A percentile compares a stretch with the other conserved stretches of the same genome.
These are phyloP conservation scores for Asterella californica DNA, from an alignment of 225 moss, liverwort and hornwort genomes.

Conservation along the genomic window DNA sequence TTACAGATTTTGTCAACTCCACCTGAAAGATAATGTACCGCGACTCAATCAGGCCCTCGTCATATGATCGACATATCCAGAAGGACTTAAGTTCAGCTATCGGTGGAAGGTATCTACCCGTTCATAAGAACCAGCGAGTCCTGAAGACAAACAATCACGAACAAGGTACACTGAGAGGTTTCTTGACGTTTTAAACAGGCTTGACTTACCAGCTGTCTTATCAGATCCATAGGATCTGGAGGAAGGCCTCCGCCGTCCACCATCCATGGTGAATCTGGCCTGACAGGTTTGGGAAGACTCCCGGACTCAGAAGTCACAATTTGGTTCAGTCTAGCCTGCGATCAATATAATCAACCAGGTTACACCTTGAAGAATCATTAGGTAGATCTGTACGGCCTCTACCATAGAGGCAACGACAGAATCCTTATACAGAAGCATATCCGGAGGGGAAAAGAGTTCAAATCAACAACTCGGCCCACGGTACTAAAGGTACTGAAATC, in stretches of 20 bases:
- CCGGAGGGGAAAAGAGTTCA: background rate
- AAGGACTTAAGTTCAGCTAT: background rate
- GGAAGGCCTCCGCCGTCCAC: constrained; percentile 93
- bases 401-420: background rate
- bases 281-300: constrained; percentile 43
- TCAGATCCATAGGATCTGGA: constrained; percentile 64
- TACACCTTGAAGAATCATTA: background rate
- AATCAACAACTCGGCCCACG: background rate
- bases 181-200: background rate
- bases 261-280: constrained; percentile 89
- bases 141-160: no score
- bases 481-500: no score
- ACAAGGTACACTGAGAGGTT: background rate
- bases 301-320: constrained; percentile 73
- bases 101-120: background rate
- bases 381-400: background rate
- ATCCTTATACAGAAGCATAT: background rate
- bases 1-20: constrained; percentile 72
- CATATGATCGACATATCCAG: background rate
- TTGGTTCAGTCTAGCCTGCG: constrained; percentile 79
- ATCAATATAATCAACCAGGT: background rate
- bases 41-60: background rate
- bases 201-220: constrained; percentile 69
- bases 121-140: no score
- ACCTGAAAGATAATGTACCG: constrained; percentile 42